Percentiles rank a stretch among this genome's conserved stretches.
These are phyloP conservation scores for Pythium aristosporum DNA, from an alignment of 352 stramenopile genomes.

Conservation along the genomic window DNA sequence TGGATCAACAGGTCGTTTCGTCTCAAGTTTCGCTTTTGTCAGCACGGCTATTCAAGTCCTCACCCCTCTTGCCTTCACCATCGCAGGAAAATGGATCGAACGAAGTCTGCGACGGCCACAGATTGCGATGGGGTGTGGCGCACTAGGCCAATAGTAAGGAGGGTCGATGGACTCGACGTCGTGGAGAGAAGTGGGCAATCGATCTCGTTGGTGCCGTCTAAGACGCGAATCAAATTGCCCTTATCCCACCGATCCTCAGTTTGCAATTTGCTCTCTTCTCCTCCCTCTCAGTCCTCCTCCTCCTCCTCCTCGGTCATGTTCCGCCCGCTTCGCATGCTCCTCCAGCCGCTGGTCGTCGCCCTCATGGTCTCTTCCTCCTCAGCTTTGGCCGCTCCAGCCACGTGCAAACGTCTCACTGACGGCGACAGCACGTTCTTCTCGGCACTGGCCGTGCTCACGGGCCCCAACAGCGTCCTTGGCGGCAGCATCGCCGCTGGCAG, in stretches of 20 bases:
- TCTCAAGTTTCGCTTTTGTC: no score
- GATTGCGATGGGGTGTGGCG: no score
- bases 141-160: no score
- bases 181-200: no score
- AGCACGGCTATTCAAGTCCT: no score
- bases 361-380: slow-evolving; percentile 5
- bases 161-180: no score
- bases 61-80: no score
- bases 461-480: background rate
- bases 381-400: background rate
- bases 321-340: slow-evolving; percentile 7
- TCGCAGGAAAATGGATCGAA: no score
- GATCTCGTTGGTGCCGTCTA: no score
- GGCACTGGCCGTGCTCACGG: slow-evolving; percentile 1
- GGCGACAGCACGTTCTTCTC: slow-evolving; percentile 8
- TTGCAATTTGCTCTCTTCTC: background rate
- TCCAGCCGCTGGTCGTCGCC: slow-evolving; percentile 2
- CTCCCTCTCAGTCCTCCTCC: background rate
- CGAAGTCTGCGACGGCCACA: no score
- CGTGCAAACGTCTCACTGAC: slow-evolving; percentile 15
- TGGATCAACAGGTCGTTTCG: no score
- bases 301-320: slow-evolving; percentile 6
- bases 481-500: background rate
- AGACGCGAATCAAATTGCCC: no score
- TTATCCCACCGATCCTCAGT: background rate